Evolutionary conservation across 306 rosid genomes (phyloP), one percentile per base, ranked within the genome.

Genomic region (Dalbergia oliveri): DNA sequence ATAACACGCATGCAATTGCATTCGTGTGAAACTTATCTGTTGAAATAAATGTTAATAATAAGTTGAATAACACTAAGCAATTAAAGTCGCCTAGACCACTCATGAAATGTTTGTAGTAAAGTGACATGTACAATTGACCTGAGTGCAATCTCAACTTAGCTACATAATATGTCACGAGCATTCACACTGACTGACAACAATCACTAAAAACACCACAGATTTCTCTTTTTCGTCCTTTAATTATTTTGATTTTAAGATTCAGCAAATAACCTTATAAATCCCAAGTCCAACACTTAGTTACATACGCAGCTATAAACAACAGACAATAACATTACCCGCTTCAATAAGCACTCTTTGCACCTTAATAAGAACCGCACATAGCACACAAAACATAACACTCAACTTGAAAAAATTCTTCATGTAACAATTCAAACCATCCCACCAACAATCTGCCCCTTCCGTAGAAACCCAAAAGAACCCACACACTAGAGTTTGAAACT

Each of bases 1-100:
- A 79, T 1, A 41, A 9, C 11, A 45, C 0, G 9, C 33, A 21
- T 4, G n/a, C 64, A 37, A 26, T 26, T 26, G 21, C 6, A 47
- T 11, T 5, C 9, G 9, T 43, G 33, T 35, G 31, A 80, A 51
- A 57, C 72, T 12, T 8, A 31, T 34, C 37, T n/a, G 51, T 11
- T 4, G 60, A 63, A 73, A 80, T 14, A 19, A 50, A 80, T 26
- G 41, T 4, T 12, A 63, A 64, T 76, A 13, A 5, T 5, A 16
- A 3, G 23, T n/a, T 1, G 12, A 5, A 58, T 45, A 3, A 13
- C n/a, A 43, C 14, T 44, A 57, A 43, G 19, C 69, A 41, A 10
- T 33, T n/a, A 47, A 58, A 16, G 8, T 60, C 72, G 70, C 31
- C 51, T 14, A 23, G 45, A 45, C 16, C 53, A n/a, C 49, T 26